Percentiles rank a stretch among this genome's conserved stretches.
Evolutionary conservation across 176 grass and related monocot species (phyloP).

Genomic region (Rhynchospora tenuis): DNA sequence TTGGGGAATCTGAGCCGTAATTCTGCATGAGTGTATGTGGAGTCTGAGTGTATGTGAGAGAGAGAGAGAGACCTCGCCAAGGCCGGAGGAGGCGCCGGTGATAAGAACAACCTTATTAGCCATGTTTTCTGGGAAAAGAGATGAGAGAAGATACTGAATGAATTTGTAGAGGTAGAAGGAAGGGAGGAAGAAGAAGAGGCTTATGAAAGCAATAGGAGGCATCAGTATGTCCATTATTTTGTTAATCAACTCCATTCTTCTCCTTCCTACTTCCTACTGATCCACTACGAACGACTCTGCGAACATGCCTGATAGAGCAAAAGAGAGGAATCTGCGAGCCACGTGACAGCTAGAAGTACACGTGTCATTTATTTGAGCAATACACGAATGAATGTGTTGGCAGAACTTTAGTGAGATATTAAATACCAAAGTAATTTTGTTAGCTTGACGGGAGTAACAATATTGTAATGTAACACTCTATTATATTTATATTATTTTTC

Average conservation of each 20-base stretch:
- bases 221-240: slow-evolving; percentile 32
- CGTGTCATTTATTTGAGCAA: neutral
- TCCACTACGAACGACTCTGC: rapidly evolving
- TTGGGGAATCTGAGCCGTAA: neutral
- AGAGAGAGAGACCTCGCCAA: slow-evolving; percentile 50
- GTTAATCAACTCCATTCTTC: neutral
- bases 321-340: rapidly evolving
- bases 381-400: neutral
- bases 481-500: no score
- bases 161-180: slow-evolving; percentile 59
- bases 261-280: neutral
- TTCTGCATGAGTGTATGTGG: neutral
- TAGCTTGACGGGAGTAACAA: no score
- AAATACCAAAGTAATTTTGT: no score
- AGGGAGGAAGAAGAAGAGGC: slow-evolving; percentile 55
- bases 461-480: no score
- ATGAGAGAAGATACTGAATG: slow-evolving; percentile 49
- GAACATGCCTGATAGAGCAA: neutral
- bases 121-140: slow-evolving; percentile 59
- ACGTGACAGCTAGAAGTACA: neutral
- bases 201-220: slow-evolving; percentile 29
- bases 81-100: slow-evolving; percentile 80
- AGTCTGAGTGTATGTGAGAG: neutral
- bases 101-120: slow-evolving; percentile 69
- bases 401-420: no score